Base-by-base conservation (phyloP, 345 rosid species). In the Moricandia moricandioides region DNA sequence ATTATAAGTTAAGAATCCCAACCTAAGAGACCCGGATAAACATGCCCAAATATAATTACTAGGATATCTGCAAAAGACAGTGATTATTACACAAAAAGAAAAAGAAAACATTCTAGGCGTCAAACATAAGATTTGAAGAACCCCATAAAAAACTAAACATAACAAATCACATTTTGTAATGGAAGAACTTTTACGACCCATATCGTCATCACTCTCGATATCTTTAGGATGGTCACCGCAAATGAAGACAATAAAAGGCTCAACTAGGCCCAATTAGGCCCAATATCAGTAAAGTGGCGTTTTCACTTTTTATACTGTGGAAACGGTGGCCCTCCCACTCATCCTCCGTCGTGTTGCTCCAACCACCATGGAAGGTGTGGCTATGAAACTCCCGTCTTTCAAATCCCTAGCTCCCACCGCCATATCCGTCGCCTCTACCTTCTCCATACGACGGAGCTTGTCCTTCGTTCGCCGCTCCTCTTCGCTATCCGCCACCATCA, bases 301-400 rank as follows among this genome's bases (percentile, higher is more conserved):
- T 11, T 49, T 45, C 27, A 2, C 9, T 62, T 13, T 59, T 11
- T 12, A 39, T 7, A 43, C 59, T 10, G 30, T 59, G 3, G 13
- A 29, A 70, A 35, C 74, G 58, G 31, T 27, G 67, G 43, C 43
- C 37, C 6, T 39, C 64, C 2, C 27, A 35, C 16, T 39, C 58
- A 51, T n/a, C 65, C 17, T 68, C 56, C 34, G 21, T 12, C 68
- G 34, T 52, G 64, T 64, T 43, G 33, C 59, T 69, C 49, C 67
- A 45, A 45, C 51, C 17, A 75, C 73, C 79, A 86, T 86, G 88
- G 91, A 82, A 80, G 85, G 73, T n/a, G 71, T 82, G 78, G 83
- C 86, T 67, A 83, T 83, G 61, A 89, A 86, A 65, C 81, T 92
- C 56, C 76, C 89, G 0, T 80, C 92, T 34, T 79, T 84, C 78